These are phyloP conservation scores for Adansonia grandidieri DNA, from an alignment of 441 rosid genomes.

Conservation along the genomic window DNA sequence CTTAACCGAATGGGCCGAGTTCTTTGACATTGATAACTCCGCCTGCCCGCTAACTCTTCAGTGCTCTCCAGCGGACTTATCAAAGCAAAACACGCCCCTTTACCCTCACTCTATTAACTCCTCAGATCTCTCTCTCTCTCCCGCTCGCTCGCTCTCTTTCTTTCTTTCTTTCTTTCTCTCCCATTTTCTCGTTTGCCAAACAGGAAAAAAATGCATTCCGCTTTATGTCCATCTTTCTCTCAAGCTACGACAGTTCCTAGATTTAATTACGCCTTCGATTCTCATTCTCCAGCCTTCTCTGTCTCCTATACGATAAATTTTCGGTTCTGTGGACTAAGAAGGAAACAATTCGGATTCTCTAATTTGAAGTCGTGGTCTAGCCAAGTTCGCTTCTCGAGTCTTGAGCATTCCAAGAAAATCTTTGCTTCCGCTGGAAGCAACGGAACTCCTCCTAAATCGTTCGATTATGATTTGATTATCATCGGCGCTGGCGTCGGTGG, in stretches of 20 bases:
- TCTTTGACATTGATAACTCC: constrained; percentile 47
- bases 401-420: constrained; percentile 30
- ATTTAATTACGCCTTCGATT: constrained; percentile 39
- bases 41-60: constrained; percentile 33
- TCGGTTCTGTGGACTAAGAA: constrained; percentile 79
- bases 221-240: constrained; percentile 33
- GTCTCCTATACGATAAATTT: constrained; percentile 56
- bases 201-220: constrained; percentile 64
- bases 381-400: constrained; percentile 23
- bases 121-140: constrained; percentile 31
- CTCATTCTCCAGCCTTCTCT: constrained; percentile 30
- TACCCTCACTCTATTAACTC: constrained; percentile 9
- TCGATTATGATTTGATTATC: constrained; percentile 88
- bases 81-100: constrained; percentile 30
- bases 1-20: neutral
- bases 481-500: constrained; percentile 99
- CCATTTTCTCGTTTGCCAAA: neutral
- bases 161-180: neutral
- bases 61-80: constrained; percentile 45
- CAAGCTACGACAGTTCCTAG: constrained; percentile 43
- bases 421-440: constrained; percentile 51
- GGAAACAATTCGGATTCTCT: constrained; percentile 60
- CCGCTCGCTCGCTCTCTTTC: no score
- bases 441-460: constrained; percentile 65
- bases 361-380: constrained; percentile 27